Percentiles rank a stretch among this genome's conserved stretches.
phyloP scores from a whole-genome alignment of 768 basidiomycete species.

The Pisolithus orientalis region DNA sequence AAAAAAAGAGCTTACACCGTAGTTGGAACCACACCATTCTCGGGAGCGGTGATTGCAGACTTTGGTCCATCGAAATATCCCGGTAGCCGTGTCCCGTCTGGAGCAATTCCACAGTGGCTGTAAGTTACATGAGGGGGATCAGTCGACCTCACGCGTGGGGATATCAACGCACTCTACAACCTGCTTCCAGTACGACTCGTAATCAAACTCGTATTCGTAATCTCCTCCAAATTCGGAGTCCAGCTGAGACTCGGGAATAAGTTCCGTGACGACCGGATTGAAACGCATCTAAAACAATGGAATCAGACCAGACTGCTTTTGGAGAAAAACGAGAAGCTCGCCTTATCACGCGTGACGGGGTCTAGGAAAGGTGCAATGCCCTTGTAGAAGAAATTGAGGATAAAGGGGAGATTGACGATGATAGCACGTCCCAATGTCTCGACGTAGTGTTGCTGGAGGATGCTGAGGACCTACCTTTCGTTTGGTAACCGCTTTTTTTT shows the following conservation, averaged over 20 bases:
- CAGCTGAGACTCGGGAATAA: constrained; percentile 69
- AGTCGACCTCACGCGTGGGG: background rate
- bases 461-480: constrained; percentile 52
- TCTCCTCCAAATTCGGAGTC: constrained; percentile 82
- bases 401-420: constrained; percentile 72
- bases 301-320: background rate
- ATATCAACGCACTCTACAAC: constrained; percentile 50
- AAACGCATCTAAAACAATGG: constrained; percentile 63
- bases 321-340: constrained; percentile 13
- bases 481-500: background rate
- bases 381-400: constrained; percentile 74
- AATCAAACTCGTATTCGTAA: constrained; percentile 67
- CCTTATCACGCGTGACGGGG: constrained; percentile 85
- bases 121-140: background rate
- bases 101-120: constrained; percentile 52
- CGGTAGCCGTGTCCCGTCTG: constrained; percentile 44
- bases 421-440: constrained; percentile 83
- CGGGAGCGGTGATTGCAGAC: background rate
- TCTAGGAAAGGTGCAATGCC: constrained; percentile 84
- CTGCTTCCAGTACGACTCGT: constrained; percentile 72
- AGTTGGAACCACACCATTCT: background rate
- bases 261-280: constrained; percentile 74
- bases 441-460: constrained; percentile 85
- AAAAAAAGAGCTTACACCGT: background rate
- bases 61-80: constrained; percentile 26